A percentile compares a stretch with the other conserved stretches of the same genome.
Conservation (phyloP, 306 rosid genomes). For the Glycyrrhiza uralensis region DNA sequence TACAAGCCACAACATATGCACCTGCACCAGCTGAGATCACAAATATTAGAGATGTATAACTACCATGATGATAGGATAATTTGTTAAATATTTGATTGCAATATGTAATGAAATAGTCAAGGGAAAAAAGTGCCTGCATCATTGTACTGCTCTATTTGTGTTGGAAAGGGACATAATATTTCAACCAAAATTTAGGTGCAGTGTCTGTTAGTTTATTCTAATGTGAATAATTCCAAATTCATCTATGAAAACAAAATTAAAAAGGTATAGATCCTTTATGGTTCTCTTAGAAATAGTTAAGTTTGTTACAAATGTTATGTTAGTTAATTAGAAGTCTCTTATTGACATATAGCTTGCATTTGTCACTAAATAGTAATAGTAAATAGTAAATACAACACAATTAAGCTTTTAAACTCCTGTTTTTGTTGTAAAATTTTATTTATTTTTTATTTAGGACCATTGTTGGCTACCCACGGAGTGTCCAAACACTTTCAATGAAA, state of each 20-base stretch:
- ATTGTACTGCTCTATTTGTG: not conserved
- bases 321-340: not conserved
- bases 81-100: conserved; percentile 16
- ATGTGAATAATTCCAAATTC: not conserved
- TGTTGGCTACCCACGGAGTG: too few relatives aligned
- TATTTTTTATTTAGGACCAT: too few relatives aligned
- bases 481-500: too few relatives aligned
- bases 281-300: not conserved
- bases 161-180: conserved; percentile 24
- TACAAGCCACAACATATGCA: conserved; percentile 23
- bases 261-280: not conserved
- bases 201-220: not conserved
- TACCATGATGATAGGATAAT: not conserved
- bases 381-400: too few relatives aligned
- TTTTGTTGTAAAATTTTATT: too few relatives aligned
- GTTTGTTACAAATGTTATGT: not conserved
- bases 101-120: not conserved
- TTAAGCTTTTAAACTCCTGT: too few relatives aligned
- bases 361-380: not conserved
- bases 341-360: too few relatives aligned
- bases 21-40: conserved; percentile 16
- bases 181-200: not conserved
- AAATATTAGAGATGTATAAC: not conserved
- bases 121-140: conserved; percentile 12
- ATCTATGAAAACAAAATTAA: not conserved